Evolutionary conservation across 2,329 filamentous ascomycete species (phyloP).

Genomic region (Cercospora nicotianae): DNA sequence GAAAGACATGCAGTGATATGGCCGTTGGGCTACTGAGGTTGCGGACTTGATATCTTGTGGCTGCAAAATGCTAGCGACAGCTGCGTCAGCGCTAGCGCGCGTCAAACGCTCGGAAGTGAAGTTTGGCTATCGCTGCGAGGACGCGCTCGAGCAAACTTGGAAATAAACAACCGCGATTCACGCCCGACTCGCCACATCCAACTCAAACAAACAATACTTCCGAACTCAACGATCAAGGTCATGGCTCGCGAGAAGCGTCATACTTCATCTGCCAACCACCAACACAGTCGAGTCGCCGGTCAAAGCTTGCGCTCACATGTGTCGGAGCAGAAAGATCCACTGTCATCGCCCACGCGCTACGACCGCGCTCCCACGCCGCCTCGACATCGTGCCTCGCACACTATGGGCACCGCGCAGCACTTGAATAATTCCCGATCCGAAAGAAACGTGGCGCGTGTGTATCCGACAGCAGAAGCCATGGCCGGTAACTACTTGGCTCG

Average conservation of each 20-base stretch:
- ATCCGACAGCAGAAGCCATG: neutral
- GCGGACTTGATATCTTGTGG: neutral
- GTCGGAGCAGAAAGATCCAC: neutral
- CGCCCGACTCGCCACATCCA: neutral
- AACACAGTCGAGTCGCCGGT: neutral
- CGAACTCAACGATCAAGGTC: neutral
- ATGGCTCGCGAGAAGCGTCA: neutral
- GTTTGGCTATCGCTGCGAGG: neutral
- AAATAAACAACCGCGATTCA: neutral
- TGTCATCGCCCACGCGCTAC: neutral
- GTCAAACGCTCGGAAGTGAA: constrained; percentile 1
- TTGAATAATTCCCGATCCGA: neutral
- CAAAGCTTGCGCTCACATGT: neutral
- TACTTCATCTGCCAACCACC: neutral
- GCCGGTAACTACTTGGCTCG: neutral
- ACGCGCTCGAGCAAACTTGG: constrained; percentile 8
- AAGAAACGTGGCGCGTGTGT: neutral
- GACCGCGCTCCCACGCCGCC: neutral
- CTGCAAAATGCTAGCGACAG: neutral
- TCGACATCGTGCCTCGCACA: neutral
- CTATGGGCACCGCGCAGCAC: neutral
- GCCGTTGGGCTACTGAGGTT: neutral
- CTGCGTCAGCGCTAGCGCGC: neutral
- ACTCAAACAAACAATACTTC: neutral
- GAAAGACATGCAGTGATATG: neutral